Conservation (phyloP, 2,329 filamentous ascomycete species). For the Fusarium miscanthi region DNA sequence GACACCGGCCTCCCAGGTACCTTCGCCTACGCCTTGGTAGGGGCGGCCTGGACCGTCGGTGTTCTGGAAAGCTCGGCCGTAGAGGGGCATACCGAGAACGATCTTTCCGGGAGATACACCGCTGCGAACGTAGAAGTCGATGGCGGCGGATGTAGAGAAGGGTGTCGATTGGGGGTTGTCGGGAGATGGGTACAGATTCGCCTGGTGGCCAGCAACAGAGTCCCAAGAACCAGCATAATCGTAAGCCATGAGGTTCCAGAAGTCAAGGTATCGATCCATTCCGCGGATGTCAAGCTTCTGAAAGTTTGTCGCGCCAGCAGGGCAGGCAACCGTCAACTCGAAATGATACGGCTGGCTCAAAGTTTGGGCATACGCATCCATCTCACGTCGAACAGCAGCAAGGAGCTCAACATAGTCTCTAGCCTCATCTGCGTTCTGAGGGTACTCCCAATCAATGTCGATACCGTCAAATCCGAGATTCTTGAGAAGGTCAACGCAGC, state of each 20-base stretch:
- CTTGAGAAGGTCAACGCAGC: conserved; percentile 79
- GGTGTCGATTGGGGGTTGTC: conserved; percentile 74
- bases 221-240: conserved; percentile 91
- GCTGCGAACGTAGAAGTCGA: conserved; percentile 74
- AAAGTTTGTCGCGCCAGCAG: conserved; percentile 72
- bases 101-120: conserved; percentile 78
- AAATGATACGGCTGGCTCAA: conserved; percentile 63
- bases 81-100: conserved; percentile 91
- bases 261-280: conserved; percentile 76
- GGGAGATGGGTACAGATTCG: conserved; percentile 76
- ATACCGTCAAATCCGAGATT: conserved; percentile 82
- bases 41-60: conserved; percentile 79
- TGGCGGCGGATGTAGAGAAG: conserved; percentile 77
- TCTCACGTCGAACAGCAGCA: conserved; percentile 63
- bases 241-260: conserved; percentile 89
- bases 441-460: conserved; percentile 78
- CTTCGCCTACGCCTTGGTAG: conserved; percentile 79
- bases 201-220: conserved; percentile 75
- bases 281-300: conserved; percentile 68
- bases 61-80: conserved; percentile 84
- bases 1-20: conserved; percentile 85
- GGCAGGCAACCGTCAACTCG: conserved; percentile 72
- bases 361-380: conserved; percentile 66
- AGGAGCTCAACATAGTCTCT: conserved; percentile 70
- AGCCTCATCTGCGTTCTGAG: conserved; percentile 65